Evolutionary conservation across 23 red algal genomes (phyloP), one percentile per base, ranked within the genome.

Genomic region (Pyropia haitanensis): DNA sequence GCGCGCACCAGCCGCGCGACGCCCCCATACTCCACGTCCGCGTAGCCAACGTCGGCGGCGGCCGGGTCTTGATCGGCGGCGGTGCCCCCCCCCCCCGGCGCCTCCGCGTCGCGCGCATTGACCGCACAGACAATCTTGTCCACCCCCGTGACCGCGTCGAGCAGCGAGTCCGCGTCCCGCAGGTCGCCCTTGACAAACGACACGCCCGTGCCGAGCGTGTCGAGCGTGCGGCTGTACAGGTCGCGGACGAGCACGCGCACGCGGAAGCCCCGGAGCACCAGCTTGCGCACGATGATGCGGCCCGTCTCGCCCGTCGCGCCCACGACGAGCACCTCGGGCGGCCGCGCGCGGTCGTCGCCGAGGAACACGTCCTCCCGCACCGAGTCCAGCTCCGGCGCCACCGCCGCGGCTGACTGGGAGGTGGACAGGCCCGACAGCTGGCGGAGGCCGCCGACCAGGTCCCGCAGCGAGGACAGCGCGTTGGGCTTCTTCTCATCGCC

Each of bases 121-220:
- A 89, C 80, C n/a, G 79, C 76, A 55, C 93, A 97, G 44, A 97
- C 75, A 50, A 97, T 80, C 64, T 97, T 97, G 52, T 97, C 93
- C 18, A 97, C 81, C 44, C 82, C 84, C 29, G 77, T 76, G 5
- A 88, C 70, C n/a, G 85, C 84, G 23, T 97, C 93, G 6, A 87
- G 61, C 61, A 97, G 59, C 18, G 80, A 73, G 50, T 86, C 78
- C 21, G 77, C 76, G 29, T 97, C 80, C 24, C 73, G 58, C 53
- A 97, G 29, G 53, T 75, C 76, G 5, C 76, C 93, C 68, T 90
- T 97, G 19, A 87, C 85, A 60, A 75, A 97, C 61, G 60, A 59
- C 53, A 82, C 79, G 28, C 85, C 84, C 13, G 83, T 90, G 20
- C 85, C 85, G 26, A 97, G 76, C 59, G 80, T 18, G 20, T 97